Conservation (phyloP, 345 rosid species). For the Fremontodendron californicum region DNA sequence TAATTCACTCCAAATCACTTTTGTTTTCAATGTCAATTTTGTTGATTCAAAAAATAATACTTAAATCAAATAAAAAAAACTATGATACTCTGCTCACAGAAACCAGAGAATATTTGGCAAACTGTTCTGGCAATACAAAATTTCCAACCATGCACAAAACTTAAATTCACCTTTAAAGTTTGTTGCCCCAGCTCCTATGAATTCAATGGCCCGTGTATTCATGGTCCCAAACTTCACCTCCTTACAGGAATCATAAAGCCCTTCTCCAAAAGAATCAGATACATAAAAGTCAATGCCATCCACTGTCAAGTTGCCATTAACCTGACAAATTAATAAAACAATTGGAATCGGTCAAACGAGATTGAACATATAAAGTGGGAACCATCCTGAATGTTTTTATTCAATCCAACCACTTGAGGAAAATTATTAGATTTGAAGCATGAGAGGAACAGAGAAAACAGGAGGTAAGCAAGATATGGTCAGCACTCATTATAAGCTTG, state of each 20-base stretch:
- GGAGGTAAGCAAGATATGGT: background rate
- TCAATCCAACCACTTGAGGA: background rate
- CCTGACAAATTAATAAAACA: slow-evolving; percentile 32
- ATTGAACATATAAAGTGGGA: background rate
- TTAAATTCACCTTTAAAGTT: slow-evolving; percentile 65
- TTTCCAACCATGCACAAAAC: background rate
- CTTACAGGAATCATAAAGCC: slow-evolving; percentile 80
- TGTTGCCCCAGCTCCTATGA: slow-evolving; percentile 91
- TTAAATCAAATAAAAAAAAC: background rate
- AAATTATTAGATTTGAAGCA: background rate
- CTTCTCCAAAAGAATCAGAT: slow-evolving; percentile 78
- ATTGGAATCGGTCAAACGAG: background rate
- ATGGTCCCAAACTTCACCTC: slow-evolving; percentile 97
- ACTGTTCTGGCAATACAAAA: background rate
- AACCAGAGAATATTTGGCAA: background rate
- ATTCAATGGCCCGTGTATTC: slow-evolving; percentile 88
- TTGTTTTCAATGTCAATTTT: background rate
- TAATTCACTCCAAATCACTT: background rate
- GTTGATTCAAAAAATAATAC: background rate
- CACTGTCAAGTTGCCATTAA: slow-evolving; percentile 76
- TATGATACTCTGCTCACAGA: background rate
- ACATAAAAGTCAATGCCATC: slow-evolving; percentile 74
- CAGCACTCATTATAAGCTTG: background rate
- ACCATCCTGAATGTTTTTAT: background rate
- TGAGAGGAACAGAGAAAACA: background rate